A percentile compares a stretch with the other conserved stretches of the same genome.
Conservation (phyloP, 805 yeast species). For the Kuraishia ogatae region DNA sequence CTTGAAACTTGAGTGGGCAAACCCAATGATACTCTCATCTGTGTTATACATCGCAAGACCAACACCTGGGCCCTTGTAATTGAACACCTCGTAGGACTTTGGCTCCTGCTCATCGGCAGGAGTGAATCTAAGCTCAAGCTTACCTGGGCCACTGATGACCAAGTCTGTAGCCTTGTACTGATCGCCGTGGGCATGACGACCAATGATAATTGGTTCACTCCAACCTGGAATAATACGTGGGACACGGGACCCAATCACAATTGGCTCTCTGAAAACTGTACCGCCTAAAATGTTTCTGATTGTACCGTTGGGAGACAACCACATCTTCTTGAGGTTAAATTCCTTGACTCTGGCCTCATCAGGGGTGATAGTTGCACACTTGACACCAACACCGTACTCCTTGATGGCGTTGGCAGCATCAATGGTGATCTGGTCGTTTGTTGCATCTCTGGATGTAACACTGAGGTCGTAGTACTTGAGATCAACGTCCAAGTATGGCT, state of each 20-base stretch:
- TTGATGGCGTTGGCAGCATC: conserved; percentile 88
- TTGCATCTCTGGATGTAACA: conserved; percentile 76
- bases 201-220: conserved; percentile 94
- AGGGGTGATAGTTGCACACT: conserved; percentile 98
- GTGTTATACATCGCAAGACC: conserved; percentile 95
- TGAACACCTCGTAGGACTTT: conserved; percentile 51
- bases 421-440: conserved; percentile 79
- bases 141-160: conserved; percentile 73
- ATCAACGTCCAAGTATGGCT: conserved; percentile 81
- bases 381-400: conserved; percentile 87
- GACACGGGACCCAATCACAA: conserved; percentile 70
- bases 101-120: conserved; percentile 56
- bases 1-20: conserved; percentile 90
- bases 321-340: conserved; percentile 87
- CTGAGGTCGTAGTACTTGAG: conserved; percentile 89
- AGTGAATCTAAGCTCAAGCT: conserved; percentile 66
- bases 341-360: conserved; percentile 94
- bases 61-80: conserved; percentile 68
- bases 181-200: conserved; percentile 96
- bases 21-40: conserved; percentile 80
- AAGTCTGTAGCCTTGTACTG: conserved; percentile 92
- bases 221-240: conserved; percentile 88
- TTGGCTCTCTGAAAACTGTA: conserved; percentile 95
- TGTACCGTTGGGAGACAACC: conserved; percentile 97
- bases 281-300: conserved; percentile 94